These are phyloP conservation scores for Vitis hybrid DNA, from an alignment of 177 flowering plant genomes.

Conservation along the genomic window DNA sequence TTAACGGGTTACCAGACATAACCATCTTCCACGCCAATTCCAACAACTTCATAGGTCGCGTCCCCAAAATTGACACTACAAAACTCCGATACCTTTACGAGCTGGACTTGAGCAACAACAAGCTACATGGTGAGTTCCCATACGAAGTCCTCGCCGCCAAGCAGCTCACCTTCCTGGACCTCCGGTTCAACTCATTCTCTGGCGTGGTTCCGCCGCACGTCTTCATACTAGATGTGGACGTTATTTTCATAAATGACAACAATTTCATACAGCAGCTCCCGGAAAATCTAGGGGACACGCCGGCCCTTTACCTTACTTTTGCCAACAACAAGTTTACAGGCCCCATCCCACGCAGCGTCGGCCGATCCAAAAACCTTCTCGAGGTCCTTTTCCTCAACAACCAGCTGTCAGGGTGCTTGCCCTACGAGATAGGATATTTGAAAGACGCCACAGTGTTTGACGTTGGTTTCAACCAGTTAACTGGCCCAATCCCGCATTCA, in stretches of 20 bases:
- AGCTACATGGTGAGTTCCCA: slow-evolving; percentile 27
- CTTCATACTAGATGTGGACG: slow-evolving; percentile 27
- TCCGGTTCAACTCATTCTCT: slow-evolving; percentile 31
- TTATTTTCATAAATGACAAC: slow-evolving; percentile 45
- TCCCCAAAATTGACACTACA: slow-evolving; percentile 9
- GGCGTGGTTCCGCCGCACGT: slow-evolving; percentile 27
- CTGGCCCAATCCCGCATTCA: slow-evolving; percentile 42
- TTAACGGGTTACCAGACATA: slow-evolving; percentile 21
- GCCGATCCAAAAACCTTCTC: slow-evolving; percentile 18
- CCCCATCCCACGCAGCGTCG: slow-evolving; percentile 33
- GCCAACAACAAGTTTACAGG: slow-evolving; percentile 46
- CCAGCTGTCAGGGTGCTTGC: slow-evolving; percentile 34
- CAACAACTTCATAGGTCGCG: slow-evolving; percentile 29
- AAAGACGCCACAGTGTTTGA: slow-evolving; percentile 26
- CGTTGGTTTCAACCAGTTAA: slow-evolving; percentile 25
- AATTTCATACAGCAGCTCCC: slow-evolving; percentile 24
- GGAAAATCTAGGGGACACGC: slow-evolving; percentile 24
- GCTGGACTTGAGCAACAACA: slow-evolving; percentile 44
- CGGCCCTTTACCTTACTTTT: slow-evolving; percentile 30
- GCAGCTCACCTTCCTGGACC: slow-evolving; percentile 33
- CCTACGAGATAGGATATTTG: slow-evolving; percentile 33
- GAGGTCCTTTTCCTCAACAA: slow-evolving; percentile 44
- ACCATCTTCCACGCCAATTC: slow-evolving; percentile 40
- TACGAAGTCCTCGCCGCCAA: slow-evolving; percentile 16
- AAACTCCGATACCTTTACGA: slow-evolving; percentile 30